Percentiles rank a stretch among this genome's conserved stretches.
Conservation (phyloP, 495 filamentous ascomycete genomes). For the Thermothielavioides terrestris region DNA sequence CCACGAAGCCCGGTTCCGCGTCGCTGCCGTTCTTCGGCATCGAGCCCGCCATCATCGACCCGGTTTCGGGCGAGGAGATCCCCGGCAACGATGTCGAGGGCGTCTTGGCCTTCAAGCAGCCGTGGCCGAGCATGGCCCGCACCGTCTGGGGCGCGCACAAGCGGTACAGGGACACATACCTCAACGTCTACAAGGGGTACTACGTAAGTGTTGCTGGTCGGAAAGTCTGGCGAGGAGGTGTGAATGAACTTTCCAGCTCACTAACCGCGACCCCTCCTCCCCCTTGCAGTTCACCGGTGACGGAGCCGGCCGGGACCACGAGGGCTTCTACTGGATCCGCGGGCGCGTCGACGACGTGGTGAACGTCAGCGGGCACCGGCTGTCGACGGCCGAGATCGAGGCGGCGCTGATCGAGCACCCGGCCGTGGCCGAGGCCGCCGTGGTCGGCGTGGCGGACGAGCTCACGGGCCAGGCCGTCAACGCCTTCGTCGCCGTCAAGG, state of each 20-base stretch:
- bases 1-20: slow-evolving; percentile 69
- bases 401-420: slow-evolving; percentile 89
- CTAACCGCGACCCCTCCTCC: slow-evolving; percentile 35
- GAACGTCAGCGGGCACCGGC: slow-evolving; percentile 90
- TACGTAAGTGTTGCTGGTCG: slow-evolving; percentile 58
- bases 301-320: slow-evolving; percentile 92
- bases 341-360: slow-evolving; percentile 98
- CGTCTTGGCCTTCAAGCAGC: slow-evolving; percentile 94
- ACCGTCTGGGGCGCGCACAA: slow-evolving; percentile 98
- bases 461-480: slow-evolving; percentile 95
- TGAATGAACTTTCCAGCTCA: no score
- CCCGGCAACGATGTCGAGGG: slow-evolving; percentile 96
- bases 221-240: no score
- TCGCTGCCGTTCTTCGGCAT: slow-evolving; percentile 94
- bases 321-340: slow-evolving; percentile 99
- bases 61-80: slow-evolving; percentile 88
- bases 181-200: slow-evolving; percentile 96
- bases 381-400: slow-evolving; percentile 97
- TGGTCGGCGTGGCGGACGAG: slow-evolving; percentile 89
- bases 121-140: slow-evolving; percentile 98
- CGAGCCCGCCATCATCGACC: slow-evolving; percentile 96
- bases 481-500: slow-evolving; percentile 91
- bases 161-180: slow-evolving; percentile 97
- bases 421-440: slow-evolving; percentile 85
- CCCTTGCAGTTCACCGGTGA: slow-evolving; percentile 92